Conservation (phyloP, 352 stramenopile genomes). For the Globisporangium rhizosaccharum region DNA sequence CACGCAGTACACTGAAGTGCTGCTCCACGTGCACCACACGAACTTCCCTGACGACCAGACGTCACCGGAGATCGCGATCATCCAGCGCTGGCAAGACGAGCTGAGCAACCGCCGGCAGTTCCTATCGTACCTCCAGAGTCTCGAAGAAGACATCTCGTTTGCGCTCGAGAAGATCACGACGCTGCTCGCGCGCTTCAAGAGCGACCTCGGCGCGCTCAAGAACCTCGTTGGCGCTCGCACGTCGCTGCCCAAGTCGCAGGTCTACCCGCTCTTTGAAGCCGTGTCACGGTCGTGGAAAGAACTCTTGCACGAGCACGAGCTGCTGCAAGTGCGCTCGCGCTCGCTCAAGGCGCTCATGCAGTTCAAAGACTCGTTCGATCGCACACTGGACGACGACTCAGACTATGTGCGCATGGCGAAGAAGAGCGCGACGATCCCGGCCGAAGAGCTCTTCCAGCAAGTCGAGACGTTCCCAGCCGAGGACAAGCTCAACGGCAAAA, state of each 20-base stretch:
- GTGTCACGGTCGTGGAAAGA: constrained; percentile 84
- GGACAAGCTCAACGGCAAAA: constrained; percentile 18
- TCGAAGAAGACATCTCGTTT: constrained; percentile 90
- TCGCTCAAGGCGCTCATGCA: constrained; percentile 63
- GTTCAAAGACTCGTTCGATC: constrained; percentile 73
- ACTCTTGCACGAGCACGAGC: constrained; percentile 63
- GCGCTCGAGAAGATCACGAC: constrained; percentile 76
- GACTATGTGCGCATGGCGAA: constrained; percentile 47
- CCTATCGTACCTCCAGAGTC: constrained; percentile 84
- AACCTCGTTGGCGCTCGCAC: constrained; percentile 81
- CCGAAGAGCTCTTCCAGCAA: constrained; percentile 68
- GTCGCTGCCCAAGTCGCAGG: constrained; percentile 90
- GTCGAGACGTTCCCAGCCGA: constrained; percentile 54
- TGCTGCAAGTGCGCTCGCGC: constrained; percentile 60
- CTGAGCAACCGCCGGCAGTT: constrained; percentile 91
- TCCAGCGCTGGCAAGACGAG: constrained; percentile 89
- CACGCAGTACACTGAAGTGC: constrained; percentile 75
- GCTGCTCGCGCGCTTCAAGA: constrained; percentile 64
- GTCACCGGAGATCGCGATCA: constrained; percentile 25
- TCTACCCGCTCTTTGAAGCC: constrained; percentile 92
- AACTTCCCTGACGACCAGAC: constrained; percentile 13
- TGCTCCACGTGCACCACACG: constrained; percentile 71
- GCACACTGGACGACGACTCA: constrained; percentile 45
- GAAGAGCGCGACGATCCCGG: constrained; percentile 47
- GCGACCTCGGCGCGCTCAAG: constrained; percentile 60